phyloP scores from a whole-genome alignment of 192 early-diverging fungal genomes.

The Coemansia sp. region DNA sequence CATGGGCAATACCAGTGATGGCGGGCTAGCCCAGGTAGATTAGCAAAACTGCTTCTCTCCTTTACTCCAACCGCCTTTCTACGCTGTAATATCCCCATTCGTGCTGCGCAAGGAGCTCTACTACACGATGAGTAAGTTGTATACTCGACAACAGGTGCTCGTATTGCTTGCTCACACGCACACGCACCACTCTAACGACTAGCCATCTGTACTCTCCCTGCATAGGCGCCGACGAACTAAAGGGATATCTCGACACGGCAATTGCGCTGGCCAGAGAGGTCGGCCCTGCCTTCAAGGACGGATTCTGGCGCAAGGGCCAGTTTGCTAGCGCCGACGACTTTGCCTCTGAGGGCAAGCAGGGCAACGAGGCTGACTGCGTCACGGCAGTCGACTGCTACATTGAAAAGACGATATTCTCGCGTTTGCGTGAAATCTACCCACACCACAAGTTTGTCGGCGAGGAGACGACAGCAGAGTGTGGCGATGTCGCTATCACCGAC shows the following conservation, averaged over 20 bases:
- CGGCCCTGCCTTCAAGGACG: constrained; percentile 51
- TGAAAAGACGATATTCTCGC: constrained; percentile 69
- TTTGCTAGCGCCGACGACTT: constrained; percentile 30
- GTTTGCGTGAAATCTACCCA: constrained; percentile 65
- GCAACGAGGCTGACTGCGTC: constrained; percentile 57
- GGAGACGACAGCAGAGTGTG: constrained; percentile 68
- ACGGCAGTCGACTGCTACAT: constrained; percentile 87
- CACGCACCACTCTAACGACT: neutral
- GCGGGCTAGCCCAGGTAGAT: too few species aligned
- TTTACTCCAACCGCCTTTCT: neutral
- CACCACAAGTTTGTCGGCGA: constrained; percentile 88
- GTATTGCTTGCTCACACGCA: neutral
- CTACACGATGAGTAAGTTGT: neutral
- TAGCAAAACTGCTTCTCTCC: too few species aligned
- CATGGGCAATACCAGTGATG: too few species aligned
- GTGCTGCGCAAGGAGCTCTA: neutral
- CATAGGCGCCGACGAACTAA: constrained; percentile 28
- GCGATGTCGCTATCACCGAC: constrained; percentile 61
- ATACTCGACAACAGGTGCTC: neutral
- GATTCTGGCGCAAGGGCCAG: constrained; percentile 46
- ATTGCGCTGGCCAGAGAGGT: constrained; percentile 39
- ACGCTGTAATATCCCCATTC: too few species aligned
- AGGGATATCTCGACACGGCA: constrained; percentile 29
- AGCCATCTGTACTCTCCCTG: neutral
- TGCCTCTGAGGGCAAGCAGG: constrained; percentile 36